phyloP scores from a whole-genome alignment of 1,284 basidiomycete genomes.

The Apiotrichum montevideense region DNA sequence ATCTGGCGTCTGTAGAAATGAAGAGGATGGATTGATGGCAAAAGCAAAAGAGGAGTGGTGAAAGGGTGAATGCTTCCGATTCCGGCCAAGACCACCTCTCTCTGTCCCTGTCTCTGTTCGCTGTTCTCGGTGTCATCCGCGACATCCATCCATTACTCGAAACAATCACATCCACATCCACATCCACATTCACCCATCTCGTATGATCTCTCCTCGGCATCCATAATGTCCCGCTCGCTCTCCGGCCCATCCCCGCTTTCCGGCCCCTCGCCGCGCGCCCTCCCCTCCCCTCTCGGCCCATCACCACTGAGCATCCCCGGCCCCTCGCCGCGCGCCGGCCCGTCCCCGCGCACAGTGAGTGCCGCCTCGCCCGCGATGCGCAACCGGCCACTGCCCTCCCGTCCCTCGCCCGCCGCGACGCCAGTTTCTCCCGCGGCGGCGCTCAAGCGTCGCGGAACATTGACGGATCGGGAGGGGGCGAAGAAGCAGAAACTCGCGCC shows the following conservation, averaged over 20 bases:
- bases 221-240: conserved; percentile 8
- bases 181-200: too few species aligned
- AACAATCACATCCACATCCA: too few species aligned
- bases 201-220: too few species aligned
- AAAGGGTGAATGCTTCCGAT: too few species aligned
- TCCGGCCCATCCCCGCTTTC: conserved; percentile 7
- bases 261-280: conserved; percentile 6
- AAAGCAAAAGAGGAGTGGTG: too few species aligned
- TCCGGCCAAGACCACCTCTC: too few species aligned
- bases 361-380: conserved; percentile 10
- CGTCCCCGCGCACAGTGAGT: conserved; percentile 6
- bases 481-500: conserved; percentile 15
- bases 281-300: conserved; percentile 13
- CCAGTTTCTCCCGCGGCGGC: not conserved
- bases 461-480: not conserved
- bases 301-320: conserved; percentile 6
- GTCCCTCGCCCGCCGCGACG: conserved; percentile 4
- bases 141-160: too few species aligned
- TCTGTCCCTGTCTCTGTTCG: too few species aligned
- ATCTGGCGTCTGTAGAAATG: too few species aligned
- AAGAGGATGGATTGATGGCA: too few species aligned
- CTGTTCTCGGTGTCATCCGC: too few species aligned
- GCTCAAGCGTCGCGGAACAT: not conserved
- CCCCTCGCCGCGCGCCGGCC: not conserved
- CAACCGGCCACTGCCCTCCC: conserved; percentile 3